Conservation (phyloP, 441 rosid species). For the Theobroma grandiflorum region DNA sequence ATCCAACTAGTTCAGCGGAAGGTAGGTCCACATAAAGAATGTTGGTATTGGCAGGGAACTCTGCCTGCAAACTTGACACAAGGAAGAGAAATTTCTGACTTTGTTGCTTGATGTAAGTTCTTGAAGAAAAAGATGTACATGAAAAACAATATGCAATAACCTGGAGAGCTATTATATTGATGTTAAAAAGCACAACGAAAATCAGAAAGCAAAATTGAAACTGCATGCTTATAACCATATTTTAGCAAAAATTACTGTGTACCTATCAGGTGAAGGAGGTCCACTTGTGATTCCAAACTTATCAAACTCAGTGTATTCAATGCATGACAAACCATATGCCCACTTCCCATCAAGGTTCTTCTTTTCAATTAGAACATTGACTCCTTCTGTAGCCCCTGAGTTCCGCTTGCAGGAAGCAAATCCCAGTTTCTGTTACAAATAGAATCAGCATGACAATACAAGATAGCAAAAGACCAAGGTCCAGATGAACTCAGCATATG, state of each 20-base stretch:
- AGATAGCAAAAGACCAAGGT: conserved; percentile 17
- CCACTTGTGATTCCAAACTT: conserved; percentile 65
- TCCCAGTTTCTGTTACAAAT: conserved; percentile 78
- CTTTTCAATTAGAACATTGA: conserved; percentile 87
- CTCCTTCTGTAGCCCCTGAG: conserved; percentile 87
- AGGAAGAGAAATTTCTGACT: conserved; percentile 28
- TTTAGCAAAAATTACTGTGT: conserved; percentile 25
- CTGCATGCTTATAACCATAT: background rate
- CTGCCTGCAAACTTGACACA: conserved; percentile 70
- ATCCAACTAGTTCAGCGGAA: conserved; percentile 72
- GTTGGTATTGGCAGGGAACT: conserved; percentile 94
- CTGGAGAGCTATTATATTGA: background rate
- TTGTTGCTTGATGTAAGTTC: background rate
- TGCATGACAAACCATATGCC: conserved; percentile 95
- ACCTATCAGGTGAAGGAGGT: conserved; percentile 60
- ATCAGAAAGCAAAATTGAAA: background rate
- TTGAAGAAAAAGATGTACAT: background rate
- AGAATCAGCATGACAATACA: conserved; percentile 27
- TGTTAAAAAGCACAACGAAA: background rate
- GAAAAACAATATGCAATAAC: background rate
- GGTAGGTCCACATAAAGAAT: conserved; percentile 83
- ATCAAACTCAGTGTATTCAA: conserved; percentile 90
- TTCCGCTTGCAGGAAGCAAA: conserved; percentile 91
- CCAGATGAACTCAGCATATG: conserved; percentile 21
- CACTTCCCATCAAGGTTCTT: conserved; percentile 80